A percentile compares a stretch with the other conserved stretches of the same genome.
Conservation (phyloP, 116 monocot species). For the Cymodocea nodosa region DNA sequence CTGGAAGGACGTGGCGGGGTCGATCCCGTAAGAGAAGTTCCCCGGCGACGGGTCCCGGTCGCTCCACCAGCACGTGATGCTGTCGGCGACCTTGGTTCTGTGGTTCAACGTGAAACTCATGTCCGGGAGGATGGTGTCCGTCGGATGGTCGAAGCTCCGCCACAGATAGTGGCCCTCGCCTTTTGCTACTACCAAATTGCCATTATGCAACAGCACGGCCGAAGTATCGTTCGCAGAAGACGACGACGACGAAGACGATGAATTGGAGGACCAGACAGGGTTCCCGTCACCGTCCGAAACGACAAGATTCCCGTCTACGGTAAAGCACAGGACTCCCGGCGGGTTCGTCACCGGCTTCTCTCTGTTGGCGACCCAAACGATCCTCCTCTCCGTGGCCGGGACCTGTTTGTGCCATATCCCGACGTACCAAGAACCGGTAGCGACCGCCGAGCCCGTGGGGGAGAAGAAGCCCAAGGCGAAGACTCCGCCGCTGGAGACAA, state of each 20-base stretch:
- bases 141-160: no score
- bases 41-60: no score
- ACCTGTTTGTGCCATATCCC: slow-evolving; percentile 12
- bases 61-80: no score
- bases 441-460: slow-evolving; percentile 1
- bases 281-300: neutral
- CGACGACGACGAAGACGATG: neutral
- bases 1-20: no score
- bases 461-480: no score
- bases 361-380: slow-evolving; percentile 12
- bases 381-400: neutral
- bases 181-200: slow-evolving; percentile 1
- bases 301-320: slow-evolving; percentile 3
- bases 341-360: neutral
- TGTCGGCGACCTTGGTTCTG: no score
- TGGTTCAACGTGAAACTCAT: no score
- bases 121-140: no score
- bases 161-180: neutral
- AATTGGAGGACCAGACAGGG: neutral
- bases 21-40: no score
- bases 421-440: slow-evolving; percentile 1
- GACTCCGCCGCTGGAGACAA: neutral
- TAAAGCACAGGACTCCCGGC: neutral
- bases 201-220: slow-evolving; percentile 4
- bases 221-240: neutral